Evolutionary conservation across 2,329 filamentous ascomycete species (phyloP), one percentile per base, ranked within the genome.

Genomic region (Fusarium brevicatenulatum): DNA sequence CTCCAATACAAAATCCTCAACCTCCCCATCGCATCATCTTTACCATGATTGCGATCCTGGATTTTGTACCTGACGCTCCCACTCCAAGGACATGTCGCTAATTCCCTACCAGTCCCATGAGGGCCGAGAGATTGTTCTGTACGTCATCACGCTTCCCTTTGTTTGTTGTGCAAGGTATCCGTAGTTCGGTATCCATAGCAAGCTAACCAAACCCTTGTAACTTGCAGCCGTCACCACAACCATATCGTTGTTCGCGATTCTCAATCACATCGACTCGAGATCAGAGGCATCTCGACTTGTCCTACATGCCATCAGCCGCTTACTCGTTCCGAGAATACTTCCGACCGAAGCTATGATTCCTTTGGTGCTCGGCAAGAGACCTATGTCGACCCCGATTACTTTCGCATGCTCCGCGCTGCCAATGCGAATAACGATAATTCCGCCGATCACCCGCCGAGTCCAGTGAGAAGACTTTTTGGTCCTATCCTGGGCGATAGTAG

Each of bases 311-410:
- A 95, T 80, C 92, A 93, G 59, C 90, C 94, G 23, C 88, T 91
- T 81, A 81, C 87, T 72, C 79, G 79, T 28, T 65, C 81, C 80
- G 43, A 80, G 80, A 40, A 70, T 19, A 86, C 88, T 44, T 82
- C 87, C 58, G 86, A 89, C 28, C 83, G 84, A 37, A 80, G 85
- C 69, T 89, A 84, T 79, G 88, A 88, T 60, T 71, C 79, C 9
- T 81, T 78, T 62, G 81, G 78, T 46, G 77, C 82, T 37, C 78
- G 81, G 56, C 83, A 84, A 39, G 88, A 92, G 54, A 89, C 91
- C 63, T 98, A 95, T 80, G 93, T 98, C 76, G 92, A 95, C 78
- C 95, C 95, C 5, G 91, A 95, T 57, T 99, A 99, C 85, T 99
- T 99, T 82, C 94, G 94, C 78, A 95, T 98, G 92, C 91, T 99